phyloP scores from a whole-genome alignment of 116 monocot genomes.

The Posidonia oceanica region DNA sequence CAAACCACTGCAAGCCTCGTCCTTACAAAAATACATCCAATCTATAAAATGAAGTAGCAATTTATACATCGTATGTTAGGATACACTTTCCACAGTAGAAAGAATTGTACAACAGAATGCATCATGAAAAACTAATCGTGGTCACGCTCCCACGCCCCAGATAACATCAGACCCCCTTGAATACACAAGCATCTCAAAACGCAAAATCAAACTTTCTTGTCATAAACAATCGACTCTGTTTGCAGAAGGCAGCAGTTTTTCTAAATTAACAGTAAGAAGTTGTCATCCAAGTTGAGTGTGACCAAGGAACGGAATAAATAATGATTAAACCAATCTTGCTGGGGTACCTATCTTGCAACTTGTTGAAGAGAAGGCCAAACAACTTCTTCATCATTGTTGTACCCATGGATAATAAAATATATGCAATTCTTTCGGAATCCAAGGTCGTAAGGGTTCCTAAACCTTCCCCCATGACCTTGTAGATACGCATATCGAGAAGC shows the following conservation, averaged over 20 bases:
- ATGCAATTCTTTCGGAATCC: conserved; percentile 68
- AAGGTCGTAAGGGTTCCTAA: conserved; percentile 79
- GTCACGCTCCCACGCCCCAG: no score
- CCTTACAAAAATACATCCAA: no score
- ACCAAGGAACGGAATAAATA: neutral
- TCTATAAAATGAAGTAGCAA: no score
- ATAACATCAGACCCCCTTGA: no score
- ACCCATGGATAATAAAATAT: conserved; percentile 56
- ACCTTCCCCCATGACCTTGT: conserved; percentile 52
- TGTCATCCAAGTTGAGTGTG: no score
- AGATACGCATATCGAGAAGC: conserved; percentile 65
- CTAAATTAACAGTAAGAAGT: no score
- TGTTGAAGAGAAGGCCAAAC: conserved; percentile 68
- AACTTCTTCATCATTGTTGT: conserved; percentile 64
- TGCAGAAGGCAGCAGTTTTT: neutral
- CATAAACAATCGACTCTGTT: neutral
- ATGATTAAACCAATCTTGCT: neutral
- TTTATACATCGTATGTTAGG: no score
- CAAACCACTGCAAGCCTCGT: no score
- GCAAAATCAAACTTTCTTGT: neutral
- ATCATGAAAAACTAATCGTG: no score
- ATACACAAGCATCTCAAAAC: neutral
- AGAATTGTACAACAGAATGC: no score
- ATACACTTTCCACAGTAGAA: no score
- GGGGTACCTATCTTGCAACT: neutral